Percentiles rank a stretch among this genome's conserved stretches.
These are phyloP conservation scores for Celoporthe dispersa DNA, from an alignment of 2,329 filamentous ascomycete species.

Conservation along the genomic window DNA sequence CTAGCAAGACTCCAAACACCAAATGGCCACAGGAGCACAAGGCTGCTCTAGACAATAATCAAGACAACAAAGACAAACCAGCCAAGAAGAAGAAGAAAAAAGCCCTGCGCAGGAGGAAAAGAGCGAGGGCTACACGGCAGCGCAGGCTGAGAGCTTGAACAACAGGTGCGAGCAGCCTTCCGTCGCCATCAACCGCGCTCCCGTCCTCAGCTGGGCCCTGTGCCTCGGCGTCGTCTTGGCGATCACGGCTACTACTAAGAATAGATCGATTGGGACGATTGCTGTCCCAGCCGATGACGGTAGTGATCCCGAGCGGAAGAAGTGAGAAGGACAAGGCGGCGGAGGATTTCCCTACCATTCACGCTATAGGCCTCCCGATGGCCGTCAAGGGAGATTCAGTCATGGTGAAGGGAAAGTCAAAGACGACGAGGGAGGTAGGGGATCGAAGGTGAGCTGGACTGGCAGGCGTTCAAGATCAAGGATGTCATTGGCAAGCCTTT, in stretches of 20 bases:
- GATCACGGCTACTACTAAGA: slow-evolving; percentile 28
- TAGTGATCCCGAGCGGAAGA: neutral
- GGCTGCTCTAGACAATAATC: neutral
- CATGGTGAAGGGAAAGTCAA: slow-evolving; percentile 25
- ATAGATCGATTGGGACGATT: slow-evolving; percentile 26
- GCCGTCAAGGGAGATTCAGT: slow-evolving; percentile 23
- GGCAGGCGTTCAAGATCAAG: slow-evolving; percentile 24
- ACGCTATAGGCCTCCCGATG: slow-evolving; percentile 28
- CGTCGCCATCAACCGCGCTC: slow-evolving; percentile 31
- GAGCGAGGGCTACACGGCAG: neutral
- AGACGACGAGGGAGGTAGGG: slow-evolving; percentile 20
- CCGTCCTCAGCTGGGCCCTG: slow-evolving; percentile 24
- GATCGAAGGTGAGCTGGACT: slow-evolving; percentile 23
- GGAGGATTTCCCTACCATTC: slow-evolving; percentile 4
- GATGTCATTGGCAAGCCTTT: slow-evolving; percentile 2
- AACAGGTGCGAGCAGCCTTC: neutral
- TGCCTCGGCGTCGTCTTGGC: slow-evolving; percentile 29
- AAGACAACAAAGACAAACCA: neutral
- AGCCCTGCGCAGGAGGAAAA: neutral
- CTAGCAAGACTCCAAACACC: neutral
- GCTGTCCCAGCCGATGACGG: slow-evolving; percentile 15
- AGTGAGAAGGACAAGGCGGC: neutral
- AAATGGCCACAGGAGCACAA: slow-evolving; percentile 5
- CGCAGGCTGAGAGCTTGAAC: slow-evolving; percentile 5
- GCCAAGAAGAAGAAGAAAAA: too few species aligned